Evolutionary conservation across 2,329 filamentous ascomycete genomes (phyloP).

Genomic region (Aspergillus proliferans): DNA sequence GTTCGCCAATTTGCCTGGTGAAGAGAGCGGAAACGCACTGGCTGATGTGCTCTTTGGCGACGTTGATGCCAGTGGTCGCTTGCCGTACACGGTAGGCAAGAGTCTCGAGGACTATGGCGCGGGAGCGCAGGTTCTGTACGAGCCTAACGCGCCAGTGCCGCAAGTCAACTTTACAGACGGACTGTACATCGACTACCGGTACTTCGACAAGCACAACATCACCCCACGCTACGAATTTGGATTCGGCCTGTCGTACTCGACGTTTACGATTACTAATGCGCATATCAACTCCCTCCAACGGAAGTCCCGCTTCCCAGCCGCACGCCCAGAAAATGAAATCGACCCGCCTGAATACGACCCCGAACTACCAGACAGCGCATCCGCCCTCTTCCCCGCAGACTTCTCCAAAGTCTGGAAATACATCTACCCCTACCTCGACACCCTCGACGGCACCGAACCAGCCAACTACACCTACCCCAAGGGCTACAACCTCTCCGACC

Average conservation of each 20-base stretch:
- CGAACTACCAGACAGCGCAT: constrained; percentile 50
- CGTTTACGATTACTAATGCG: constrained; percentile 57
- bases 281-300: constrained; percentile 42
- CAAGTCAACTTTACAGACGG: constrained; percentile 81
- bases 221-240: constrained; percentile 79
- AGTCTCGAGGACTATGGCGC: constrained; percentile 69
- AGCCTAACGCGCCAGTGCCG: constrained; percentile 62
- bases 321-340: constrained; percentile 35
- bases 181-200: constrained; percentile 81
- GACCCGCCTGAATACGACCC: constrained; percentile 51
- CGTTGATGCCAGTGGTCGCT: constrained; percentile 69
- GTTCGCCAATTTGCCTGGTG: constrained; percentile 77
- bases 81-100: constrained; percentile 83
- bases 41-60: constrained; percentile 73
- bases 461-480: constrained; percentile 47
- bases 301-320: constrained; percentile 45
- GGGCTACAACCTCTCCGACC: constrained; percentile 48
- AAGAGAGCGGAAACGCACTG: constrained; percentile 79
- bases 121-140: constrained; percentile 61
- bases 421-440: constrained; percentile 65
- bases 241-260: constrained; percentile 75
- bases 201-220: constrained; percentile 73
- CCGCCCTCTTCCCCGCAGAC: constrained; percentile 54
- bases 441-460: constrained; percentile 42
- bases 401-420: constrained; percentile 62